Base-by-base conservation (phyloP, 106 monocot species). In the Dactylorhiza incarnata region DNA sequence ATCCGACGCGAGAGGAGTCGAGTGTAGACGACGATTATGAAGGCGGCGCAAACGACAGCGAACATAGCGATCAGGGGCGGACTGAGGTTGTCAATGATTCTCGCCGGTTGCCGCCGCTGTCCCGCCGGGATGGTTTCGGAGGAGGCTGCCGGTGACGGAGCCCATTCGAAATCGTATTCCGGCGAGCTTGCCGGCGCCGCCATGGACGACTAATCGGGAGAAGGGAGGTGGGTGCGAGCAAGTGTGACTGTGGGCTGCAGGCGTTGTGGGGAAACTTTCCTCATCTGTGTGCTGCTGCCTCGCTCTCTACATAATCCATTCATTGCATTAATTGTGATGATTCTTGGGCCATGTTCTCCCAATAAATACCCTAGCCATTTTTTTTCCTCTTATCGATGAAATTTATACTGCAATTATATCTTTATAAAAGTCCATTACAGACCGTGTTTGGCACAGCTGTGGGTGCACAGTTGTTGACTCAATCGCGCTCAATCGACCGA, bases 51-150 rank as follows among this genome's bases (percentile, higher is more conserved):
- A 72, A 96, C 76, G 13, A 93, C 93, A 46, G 92, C 93, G 44
- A 91, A 82, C 89, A 96, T 88, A 48, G 96, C 93, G 79, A 93
- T 84, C 22, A 93, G 82, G 3, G 93, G 93, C 2, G 90, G 92
- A 82, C 88, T 89, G 77, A 89, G 70, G 58, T 82, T 48, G 74
- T 68, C 58, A 15, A 29, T 11, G 43, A 48, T 78, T 26, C 45
- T 70, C n/a, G 72, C 37, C 68, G 63, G 53, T 1, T 53, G 73
- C 6, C 19, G 26, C 14, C 61, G 1, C 11, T 23, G 3, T 5
- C 19, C 6, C 10, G 66, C 7, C 5, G 15, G 4, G 47, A 14
- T 7, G 48, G 20, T 17, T 8, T 10, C 10, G 6, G 16, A 9
- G 9, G 74, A 6, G 4, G 25, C 0, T 45, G 44, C 14, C 19